Evolutionary conservation across 805 yeast species (phyloP), one percentile per base, ranked within the genome.

Genomic region (Metschnikowia sp.): DNA sequence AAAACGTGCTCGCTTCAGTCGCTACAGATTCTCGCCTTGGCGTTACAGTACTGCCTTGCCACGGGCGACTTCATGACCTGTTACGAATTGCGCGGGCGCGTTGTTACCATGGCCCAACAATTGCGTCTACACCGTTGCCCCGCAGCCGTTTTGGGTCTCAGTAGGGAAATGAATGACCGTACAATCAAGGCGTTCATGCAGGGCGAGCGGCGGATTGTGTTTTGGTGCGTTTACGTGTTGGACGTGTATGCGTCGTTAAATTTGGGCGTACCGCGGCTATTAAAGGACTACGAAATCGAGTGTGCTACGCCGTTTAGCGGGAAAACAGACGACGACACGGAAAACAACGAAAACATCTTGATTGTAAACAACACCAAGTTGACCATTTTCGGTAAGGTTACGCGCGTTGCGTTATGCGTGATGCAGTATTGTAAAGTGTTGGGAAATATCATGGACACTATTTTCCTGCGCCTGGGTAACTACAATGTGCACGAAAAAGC

Each of bases 71-170:
- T 83, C 38, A 75, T 82, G 8, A 82, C 88, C 1, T 76, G 89
- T 50, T 89, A 88, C 68, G 85, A 84, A 44, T 72, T 86, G 36
- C 75, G 96, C 49, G 91, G 92, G 37, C 74, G 82, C 55, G 83
- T 85, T 8, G 80, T 85, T 10, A 83, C 89, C 28, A 86, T 88
- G 91, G 84, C 91, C 4, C 95, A 88, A 57, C 94, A 89, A 56
- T 69, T 90, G 44, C 78, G 97, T 56, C 70, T 90, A 39, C 96
- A 89, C 62, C 75, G 95, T 55, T 86, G 96, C 64, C 96, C 96
- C 9, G 82, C 91, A 4, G 92, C 92, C 0, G 90, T 88, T 4
- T 68, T 85, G 42, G 92, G 92, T 1, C 75, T 85, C 2, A 78
- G 79, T 32, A 63, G 63, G 9, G 58, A 54, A 26, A 44, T 33